Evolutionary conservation across 495 filamentous ascomycete species (phyloP), one percentile per base, ranked within the genome.

Genomic region (Trichoderma asperelloides): DNA sequence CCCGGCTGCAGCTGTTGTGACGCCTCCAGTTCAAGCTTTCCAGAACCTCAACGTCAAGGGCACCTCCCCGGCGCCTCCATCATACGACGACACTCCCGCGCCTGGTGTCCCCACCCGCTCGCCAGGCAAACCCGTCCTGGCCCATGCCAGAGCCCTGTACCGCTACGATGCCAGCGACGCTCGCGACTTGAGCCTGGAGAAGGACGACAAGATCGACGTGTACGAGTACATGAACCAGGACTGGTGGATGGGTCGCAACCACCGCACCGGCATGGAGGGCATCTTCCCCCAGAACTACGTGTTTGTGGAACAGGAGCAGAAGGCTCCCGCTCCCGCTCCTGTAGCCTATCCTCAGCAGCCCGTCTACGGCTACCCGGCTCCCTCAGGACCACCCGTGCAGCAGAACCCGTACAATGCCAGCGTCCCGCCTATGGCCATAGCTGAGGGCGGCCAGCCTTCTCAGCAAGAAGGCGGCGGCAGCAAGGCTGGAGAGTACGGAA

Each of bases 261-360:
- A 86, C 70, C 87, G 91, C 15, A 96, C 91, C 18, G 89, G 88
- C 40, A 75, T 84, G 69, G 90, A 94, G 77, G 95, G 95, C 66
- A 92, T 97, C 71, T 97, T 98, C 82, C 94, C 95, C 25, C 83
- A 87, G 60, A 89, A 81, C 73, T 97, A 97, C 69, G 94, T 98
- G n/a, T 85, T 85, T 62, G 79, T 88, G 27, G 72, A 80, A 65
- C 67, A 72, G 15, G 68, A 67, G 21, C 69, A 76, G 70, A 76
- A 76, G 68, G 69, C 70, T 16, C 57, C 62, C 0, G n/a, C 25
- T 28, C 55, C 55, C 55, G 55, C 55, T 30, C 55, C 55, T 7
- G 55, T 60, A 13, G 51, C 66, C 16, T 64, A 64, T 21, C 30
- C 33, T 21, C 28, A 3, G 33, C 62, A 68, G 62, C 64, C 57